phyloP scores from a whole-genome alignment of 2,329 filamentous ascomycete genomes.

The Pseudogymnoascus sp. region DNA sequence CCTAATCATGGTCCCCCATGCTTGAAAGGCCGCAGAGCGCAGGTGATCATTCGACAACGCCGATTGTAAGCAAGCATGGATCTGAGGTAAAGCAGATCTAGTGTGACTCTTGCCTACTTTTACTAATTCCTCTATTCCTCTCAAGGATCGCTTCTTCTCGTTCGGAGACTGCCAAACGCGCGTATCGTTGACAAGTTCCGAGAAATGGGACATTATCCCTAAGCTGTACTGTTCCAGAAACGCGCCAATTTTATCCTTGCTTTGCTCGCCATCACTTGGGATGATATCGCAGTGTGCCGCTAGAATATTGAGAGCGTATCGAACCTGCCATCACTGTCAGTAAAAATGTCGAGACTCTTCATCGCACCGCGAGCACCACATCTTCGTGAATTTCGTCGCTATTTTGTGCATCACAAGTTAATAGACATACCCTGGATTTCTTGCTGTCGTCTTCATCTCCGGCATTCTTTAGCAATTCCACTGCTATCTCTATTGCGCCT shows the following conservation, averaged over 20 bases:
- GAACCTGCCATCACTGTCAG: conserved; percentile 23
- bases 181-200: conserved; percentile 67
- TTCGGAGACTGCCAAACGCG: conserved; percentile 45
- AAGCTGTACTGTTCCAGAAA: conserved; percentile 81
- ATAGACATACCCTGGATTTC: conserved; percentile 46
- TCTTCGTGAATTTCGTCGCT: too few species aligned
- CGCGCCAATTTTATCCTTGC: conserved; percentile 48
- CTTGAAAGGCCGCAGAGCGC: conserved; percentile 70
- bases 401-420: background rate
- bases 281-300: conserved; percentile 35
- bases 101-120: conserved; percentile 65
- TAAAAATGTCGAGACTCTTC: background rate
- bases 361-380: too few species aligned
- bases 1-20: conserved; percentile 73
- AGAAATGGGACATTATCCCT: conserved; percentile 77
- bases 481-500: conserved; percentile 67
- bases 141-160: conserved; percentile 72
- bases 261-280: conserved; percentile 35
- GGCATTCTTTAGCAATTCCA: conserved; percentile 74
- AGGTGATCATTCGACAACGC: conserved; percentile 68
- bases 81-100: conserved; percentile 73
- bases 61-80: conserved; percentile 85
- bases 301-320: conserved; percentile 32
- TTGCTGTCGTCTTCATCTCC: conserved; percentile 57
- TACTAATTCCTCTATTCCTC: conserved; percentile 83